A percentile compares a stretch with the other conserved stretches of the same genome.
These are phyloP conservation scores for Nigrospora osmanthi DNA, from an alignment of 2,329 filamentous ascomycete species.

Conservation along the genomic window DNA sequence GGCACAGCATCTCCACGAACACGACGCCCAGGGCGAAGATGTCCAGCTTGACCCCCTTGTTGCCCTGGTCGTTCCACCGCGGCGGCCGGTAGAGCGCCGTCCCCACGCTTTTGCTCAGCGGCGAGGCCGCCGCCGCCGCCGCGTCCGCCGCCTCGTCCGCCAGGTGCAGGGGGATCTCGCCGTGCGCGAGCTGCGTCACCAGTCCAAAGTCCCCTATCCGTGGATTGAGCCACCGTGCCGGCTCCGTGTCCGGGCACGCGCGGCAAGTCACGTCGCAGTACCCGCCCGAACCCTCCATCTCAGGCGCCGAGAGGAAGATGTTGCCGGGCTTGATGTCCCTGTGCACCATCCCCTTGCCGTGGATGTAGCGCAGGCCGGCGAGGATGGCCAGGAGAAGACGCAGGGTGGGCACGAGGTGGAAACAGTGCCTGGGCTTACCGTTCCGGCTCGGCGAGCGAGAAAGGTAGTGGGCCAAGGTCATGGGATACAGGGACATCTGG, in stretches of 20 bases:
- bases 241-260: constrained; percentile 6
- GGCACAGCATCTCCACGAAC: constrained; percentile 51
- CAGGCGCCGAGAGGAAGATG: constrained; percentile 49
- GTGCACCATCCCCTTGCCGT: constrained; percentile 52
- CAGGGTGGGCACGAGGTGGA: constrained; percentile 51
- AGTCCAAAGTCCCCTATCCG: constrained; percentile 62
- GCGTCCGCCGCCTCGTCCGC: constrained; percentile 5
- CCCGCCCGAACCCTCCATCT: constrained; percentile 15
- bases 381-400: constrained; percentile 48
- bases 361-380: constrained; percentile 55
- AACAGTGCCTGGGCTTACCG: constrained; percentile 40
- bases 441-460: constrained; percentile 18
- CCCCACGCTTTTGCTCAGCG: constrained; percentile 38
- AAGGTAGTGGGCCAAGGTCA: constrained; percentile 52
- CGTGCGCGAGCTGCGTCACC: constrained; percentile 41
- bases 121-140: neutral
- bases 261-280: constrained; percentile 17
- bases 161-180: constrained; percentile 15
- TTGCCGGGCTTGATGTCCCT: constrained; percentile 62
- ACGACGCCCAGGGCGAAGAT: constrained; percentile 55
- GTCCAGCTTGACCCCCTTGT: constrained; percentile 45
- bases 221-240: constrained; percentile 38
- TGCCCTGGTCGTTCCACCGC: constrained; percentile 7
- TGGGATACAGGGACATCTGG: constrained; percentile 61
- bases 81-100: constrained; percentile 57